Evolutionary conservation across 1,284 basidiomycete genomes (phyloP).

Genomic region (Anthracocystis setariae): DNA sequence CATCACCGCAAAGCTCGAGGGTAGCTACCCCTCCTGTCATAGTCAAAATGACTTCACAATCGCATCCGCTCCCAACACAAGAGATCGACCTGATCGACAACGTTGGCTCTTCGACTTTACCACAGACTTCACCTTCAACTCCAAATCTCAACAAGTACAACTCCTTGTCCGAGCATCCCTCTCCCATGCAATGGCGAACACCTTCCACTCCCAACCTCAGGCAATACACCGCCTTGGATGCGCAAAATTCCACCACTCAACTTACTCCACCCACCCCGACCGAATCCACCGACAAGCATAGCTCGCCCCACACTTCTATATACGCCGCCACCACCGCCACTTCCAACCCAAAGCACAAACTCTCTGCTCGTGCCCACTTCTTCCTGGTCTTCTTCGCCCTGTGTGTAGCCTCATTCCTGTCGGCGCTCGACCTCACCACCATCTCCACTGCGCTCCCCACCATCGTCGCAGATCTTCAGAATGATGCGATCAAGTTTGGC

Average conservation of each 20-base stretch:
- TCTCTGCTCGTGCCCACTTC: slow-evolving; percentile 24
- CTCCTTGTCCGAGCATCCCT: no score
- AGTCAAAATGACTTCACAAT: no score
- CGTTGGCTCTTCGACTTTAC: no score
- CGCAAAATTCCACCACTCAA: neutral
- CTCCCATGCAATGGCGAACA: neutral
- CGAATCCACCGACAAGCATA: no score
- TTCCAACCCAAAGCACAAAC: neutral
- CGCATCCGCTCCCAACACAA: no score
- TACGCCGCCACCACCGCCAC: neutral
- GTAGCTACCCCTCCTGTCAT: no score
- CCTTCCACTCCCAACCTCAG: neutral
- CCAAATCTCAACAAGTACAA: neutral
- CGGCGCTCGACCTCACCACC: slow-evolving; percentile 40
- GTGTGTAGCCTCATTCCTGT: slow-evolving; percentile 38
- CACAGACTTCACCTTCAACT: no score
- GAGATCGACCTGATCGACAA: no score
- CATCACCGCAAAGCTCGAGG: no score
- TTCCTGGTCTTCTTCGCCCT: slow-evolving; percentile 33
- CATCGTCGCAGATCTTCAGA: slow-evolving; percentile 41
- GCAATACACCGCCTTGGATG: neutral
- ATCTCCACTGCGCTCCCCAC: slow-evolving; percentile 45
- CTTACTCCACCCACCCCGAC: no score
- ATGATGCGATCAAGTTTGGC: slow-evolving; percentile 22
- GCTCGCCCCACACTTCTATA: neutral